Evolutionary conservation across 2,329 filamentous ascomycete genomes (phyloP), one percentile per base, ranked within the genome.

Genomic region (Colletotrichum sp.): DNA sequence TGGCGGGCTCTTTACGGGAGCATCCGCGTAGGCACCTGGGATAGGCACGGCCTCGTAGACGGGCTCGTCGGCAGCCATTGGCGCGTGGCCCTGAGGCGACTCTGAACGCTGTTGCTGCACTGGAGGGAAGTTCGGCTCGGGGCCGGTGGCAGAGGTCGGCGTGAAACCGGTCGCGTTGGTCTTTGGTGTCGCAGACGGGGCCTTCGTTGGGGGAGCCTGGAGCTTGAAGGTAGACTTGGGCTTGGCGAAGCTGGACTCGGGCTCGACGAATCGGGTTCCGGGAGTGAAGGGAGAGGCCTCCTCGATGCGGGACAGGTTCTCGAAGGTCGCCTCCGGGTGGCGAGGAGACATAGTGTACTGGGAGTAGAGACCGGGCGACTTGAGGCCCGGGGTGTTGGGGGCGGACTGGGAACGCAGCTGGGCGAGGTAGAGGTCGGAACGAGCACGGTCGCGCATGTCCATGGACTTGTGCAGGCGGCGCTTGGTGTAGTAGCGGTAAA

Each of bases 401-500:
- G 96, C 96, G 30, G 96, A 98, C 87, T 99, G 96, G 24, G 92
- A 88, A 80, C 93, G 93, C 57, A 96, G 92, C 84, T 95, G 94
- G 71, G 94, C 96, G 78, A 99, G 95, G 89, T 99, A 99, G 78
- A 99, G 92, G 84, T 99, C 96, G 77, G 95, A 96, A 78, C 97
- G 95, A 79, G 97, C 97, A 83, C 95, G 94, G 89, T 99, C 97
- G 81, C 97, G 95, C 83, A 95, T 89, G 84, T 98, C 95, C 97
- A 99, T 99, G 78, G 96, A 96, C 90, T 98, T 99, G 86, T 94
- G 93, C 78, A 99, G 95, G 84, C 95, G 94, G 84, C 95, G 94
- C 91, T 99, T 99, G 79, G 95, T 96, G 92, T 96, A 98, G 90
- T 98, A 98, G 81, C 97, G 95, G 90, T 98, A 99, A 89, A 99